Conservation (phyloP, 257 asterid species). For the Leptodermis oblonga region DNA sequence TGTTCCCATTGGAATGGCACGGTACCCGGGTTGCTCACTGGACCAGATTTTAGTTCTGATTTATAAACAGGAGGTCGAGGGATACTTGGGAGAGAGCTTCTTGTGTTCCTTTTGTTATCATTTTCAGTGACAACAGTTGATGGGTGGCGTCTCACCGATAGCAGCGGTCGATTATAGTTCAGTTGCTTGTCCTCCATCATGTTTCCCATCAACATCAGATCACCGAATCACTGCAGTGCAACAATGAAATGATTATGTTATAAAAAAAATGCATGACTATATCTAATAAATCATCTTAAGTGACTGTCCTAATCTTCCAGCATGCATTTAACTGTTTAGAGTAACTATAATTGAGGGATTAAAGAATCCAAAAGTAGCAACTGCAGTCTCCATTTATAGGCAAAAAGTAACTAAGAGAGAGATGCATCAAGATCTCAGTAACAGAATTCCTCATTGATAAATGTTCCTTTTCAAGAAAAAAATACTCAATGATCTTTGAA, state of each 20-base stretch:
- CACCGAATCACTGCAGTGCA: slow-evolving; percentile 23
- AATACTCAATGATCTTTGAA: background rate
- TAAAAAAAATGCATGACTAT: background rate
- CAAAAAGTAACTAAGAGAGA: background rate
- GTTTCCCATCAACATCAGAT: slow-evolving; percentile 36
- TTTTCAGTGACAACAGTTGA: slow-evolving; percentile 28
- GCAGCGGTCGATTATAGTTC: slow-evolving; percentile 52
- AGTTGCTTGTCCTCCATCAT: slow-evolving; percentile 65
- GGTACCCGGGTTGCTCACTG: slow-evolving; percentile 53
- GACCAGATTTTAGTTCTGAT: slow-evolving; percentile 79
- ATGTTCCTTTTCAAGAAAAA: background rate
- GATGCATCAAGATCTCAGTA: background rate
- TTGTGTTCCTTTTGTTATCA: slow-evolving; percentile 21
- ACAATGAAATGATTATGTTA: background rate
- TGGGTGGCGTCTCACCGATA: slow-evolving; percentile 55
- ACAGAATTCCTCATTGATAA: background rate
- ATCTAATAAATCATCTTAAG: background rate
- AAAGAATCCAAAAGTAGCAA: background rate
- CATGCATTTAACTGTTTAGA: background rate
- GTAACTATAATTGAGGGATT: background rate
- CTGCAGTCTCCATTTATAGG: background rate
- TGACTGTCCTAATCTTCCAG: background rate
- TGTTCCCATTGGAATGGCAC: slow-evolving; percentile 86
- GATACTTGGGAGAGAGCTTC: slow-evolving; percentile 15
- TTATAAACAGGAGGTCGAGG: slow-evolving; percentile 48